phyloP scores from a whole-genome alignment of 2,329 filamentous ascomycete genomes.

The Alternaria ventricosa region DNA sequence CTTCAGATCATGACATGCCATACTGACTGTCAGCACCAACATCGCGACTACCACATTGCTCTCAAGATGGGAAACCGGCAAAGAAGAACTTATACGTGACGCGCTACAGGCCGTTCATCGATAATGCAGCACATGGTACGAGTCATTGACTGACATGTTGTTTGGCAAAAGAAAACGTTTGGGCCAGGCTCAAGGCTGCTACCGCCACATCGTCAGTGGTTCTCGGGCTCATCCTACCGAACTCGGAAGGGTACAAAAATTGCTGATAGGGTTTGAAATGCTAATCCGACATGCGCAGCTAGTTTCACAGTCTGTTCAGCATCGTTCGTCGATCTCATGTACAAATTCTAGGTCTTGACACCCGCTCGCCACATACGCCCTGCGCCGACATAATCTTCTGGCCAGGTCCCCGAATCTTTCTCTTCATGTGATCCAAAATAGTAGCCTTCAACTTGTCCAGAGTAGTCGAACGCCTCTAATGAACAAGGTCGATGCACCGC shows the following conservation, averaged over 20 bases:
- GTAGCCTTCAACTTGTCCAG: background rate
- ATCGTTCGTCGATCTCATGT: background rate
- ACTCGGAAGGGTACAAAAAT: background rate
- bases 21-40: background rate
- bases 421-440: accelerated
- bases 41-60: background rate
- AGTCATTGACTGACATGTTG: background rate
- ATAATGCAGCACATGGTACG: background rate
- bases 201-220: background rate
- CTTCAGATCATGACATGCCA: background rate
- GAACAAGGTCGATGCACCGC: constrained; percentile 12
- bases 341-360: background rate
- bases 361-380: background rate
- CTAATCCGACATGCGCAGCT: background rate
- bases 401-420: background rate
- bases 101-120: background rate
- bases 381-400: background rate
- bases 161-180: background rate
- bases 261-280: background rate
- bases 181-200: background rate
- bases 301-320: background rate
- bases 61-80: background rate
- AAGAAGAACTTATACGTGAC: background rate
- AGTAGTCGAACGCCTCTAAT: background rate
- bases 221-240: background rate